phyloP scores from a whole-genome alignment of 495 filamentous ascomycete genomes.

The Penicillium turbatum region DNA sequence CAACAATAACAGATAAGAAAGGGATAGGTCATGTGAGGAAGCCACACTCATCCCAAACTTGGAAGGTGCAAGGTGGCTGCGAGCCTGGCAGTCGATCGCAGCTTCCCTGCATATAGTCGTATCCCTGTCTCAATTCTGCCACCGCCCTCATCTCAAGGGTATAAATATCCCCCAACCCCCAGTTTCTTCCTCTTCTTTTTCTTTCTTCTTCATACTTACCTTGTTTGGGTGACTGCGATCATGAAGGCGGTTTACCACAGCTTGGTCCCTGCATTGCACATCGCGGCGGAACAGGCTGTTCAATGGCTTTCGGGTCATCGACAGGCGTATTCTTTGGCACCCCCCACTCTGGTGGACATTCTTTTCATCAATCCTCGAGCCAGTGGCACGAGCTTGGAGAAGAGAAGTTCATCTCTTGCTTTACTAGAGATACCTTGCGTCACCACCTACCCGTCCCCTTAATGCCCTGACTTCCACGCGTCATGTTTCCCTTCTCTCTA shows the following conservation, averaged over 20 bases:
- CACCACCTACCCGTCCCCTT: too few species aligned
- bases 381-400: background rate
- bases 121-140: background rate
- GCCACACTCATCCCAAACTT: too few species aligned
- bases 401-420: background rate
- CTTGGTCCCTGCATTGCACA: conserved; percentile 75
- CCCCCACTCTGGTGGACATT: conserved; percentile 15
- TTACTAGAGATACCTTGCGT: too few species aligned
- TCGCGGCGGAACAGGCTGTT: conserved; percentile 61
- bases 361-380: background rate
- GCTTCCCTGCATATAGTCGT: too few species aligned
- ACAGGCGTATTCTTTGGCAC: conserved; percentile 73
- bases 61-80: too few species aligned
- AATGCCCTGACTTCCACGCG: too few species aligned
- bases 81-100: too few species aligned
- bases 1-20: too few species aligned
- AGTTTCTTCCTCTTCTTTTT: conserved; percentile 33
- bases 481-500: too few species aligned
- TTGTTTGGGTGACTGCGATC: conserved; percentile 62
- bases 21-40: too few species aligned
- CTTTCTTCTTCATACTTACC: conserved; percentile 70
- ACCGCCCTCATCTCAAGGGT: background rate
- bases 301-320: conserved; percentile 67
- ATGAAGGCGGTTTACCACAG: conserved; percentile 55
- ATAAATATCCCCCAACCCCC: background rate